Percentiles rank a stretch among this genome's conserved stretches.
These are phyloP conservation scores for Suhomyces faveliae DNA, from an alignment of 805 yeast species.

Conservation along the genomic window DNA sequence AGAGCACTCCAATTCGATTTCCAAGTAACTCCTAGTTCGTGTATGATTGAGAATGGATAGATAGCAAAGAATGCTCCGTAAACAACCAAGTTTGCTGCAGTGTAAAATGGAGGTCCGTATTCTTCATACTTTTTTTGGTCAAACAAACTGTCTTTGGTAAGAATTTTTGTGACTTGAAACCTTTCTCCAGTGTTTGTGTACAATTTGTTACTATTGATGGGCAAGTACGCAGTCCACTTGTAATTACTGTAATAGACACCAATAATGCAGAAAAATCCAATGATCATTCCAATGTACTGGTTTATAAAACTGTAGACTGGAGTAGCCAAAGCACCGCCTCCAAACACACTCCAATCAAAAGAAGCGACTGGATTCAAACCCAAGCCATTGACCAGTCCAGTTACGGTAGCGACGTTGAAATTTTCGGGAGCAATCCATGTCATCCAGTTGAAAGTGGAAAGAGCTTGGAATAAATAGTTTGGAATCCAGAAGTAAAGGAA, in stretches of 20 bases:
- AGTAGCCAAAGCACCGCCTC: not conserved
- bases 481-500: slow-evolving; percentile 51
- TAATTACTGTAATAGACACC: slow-evolving; percentile 22
- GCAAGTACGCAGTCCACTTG: slow-evolving; percentile 26
- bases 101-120: slow-evolving; percentile 28
- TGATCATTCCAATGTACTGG: slow-evolving; percentile 16
- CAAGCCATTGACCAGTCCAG: slow-evolving; percentile 41
- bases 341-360: slow-evolving; percentile 7
- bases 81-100: slow-evolving; percentile 26
- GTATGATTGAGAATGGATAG: slow-evolving; percentile 24
- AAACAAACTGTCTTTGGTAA: slow-evolving; percentile 8
- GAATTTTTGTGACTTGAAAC: slow-evolving; percentile 3
- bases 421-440: slow-evolving; percentile 57
- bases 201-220: slow-evolving; percentile 12
- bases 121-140: slow-evolving; percentile 19
- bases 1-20: slow-evolving; percentile 12
- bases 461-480: slow-evolving; percentile 38
- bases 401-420: slow-evolving; percentile 46
- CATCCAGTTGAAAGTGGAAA: slow-evolving; percentile 52
- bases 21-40: slow-evolving; percentile 15
- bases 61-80: slow-evolving; percentile 28
- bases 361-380: slow-evolving; percentile 6
- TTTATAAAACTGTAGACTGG: slow-evolving; percentile 3
- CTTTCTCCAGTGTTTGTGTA: slow-evolving; percentile 9
- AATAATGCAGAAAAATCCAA: slow-evolving; percentile 19